These are phyloP conservation scores for Trametes meyenii DNA, from an alignment of 768 basidiomycete genomes.

Conservation along the genomic window DNA sequence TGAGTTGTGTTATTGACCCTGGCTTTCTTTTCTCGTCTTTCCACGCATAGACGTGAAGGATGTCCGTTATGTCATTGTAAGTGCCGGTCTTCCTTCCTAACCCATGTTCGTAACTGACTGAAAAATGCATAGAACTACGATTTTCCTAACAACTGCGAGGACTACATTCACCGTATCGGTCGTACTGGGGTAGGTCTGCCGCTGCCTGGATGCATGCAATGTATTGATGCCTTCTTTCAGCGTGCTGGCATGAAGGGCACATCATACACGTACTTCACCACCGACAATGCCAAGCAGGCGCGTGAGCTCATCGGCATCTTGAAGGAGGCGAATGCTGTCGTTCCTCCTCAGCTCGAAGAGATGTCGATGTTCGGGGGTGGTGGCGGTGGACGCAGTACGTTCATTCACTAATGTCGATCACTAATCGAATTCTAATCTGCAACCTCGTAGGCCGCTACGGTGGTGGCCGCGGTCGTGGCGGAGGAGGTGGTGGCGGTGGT, in stretches of 20 bases:
- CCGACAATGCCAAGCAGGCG: slow-evolving; percentile 93
- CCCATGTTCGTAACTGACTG: background rate
- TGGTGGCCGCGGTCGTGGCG: slow-evolving; percentile 40
- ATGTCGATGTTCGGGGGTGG: slow-evolving; percentile 89
- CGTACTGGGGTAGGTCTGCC: slow-evolving; percentile 78
- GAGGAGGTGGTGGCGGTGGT: slow-evolving; percentile 44
- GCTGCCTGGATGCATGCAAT: background rate
- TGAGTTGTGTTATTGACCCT: slow-evolving; percentile 46
- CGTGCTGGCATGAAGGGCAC: slow-evolving; percentile 91
- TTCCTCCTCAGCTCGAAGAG: slow-evolving; percentile 91
- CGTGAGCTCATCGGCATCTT: slow-evolving; percentile 89
- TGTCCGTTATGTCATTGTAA: slow-evolving; percentile 93
- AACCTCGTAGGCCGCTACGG: slow-evolving; percentile 58
- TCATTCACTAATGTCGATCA: background rate
- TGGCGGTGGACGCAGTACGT: slow-evolving; percentile 72
- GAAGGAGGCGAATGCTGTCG: slow-evolving; percentile 79
- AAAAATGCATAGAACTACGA: slow-evolving; percentile 78
- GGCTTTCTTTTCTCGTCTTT: slow-evolving; percentile 40
- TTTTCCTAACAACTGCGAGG: slow-evolving; percentile 97
- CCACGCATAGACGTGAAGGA: slow-evolving; percentile 91
- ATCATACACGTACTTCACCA: slow-evolving; percentile 95
- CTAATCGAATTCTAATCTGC: slow-evolving; percentile 9
- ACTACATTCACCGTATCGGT: slow-evolving; percentile 98
- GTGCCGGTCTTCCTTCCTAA: slow-evolving; percentile 35
- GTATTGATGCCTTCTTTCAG: slow-evolving; percentile 39